Percentiles rank a stretch among this genome's conserved stretches.
phyloP scores from a whole-genome alignment of 129 eudicot genomes.

The Chrysanthemum lavandulifolium region DNA sequence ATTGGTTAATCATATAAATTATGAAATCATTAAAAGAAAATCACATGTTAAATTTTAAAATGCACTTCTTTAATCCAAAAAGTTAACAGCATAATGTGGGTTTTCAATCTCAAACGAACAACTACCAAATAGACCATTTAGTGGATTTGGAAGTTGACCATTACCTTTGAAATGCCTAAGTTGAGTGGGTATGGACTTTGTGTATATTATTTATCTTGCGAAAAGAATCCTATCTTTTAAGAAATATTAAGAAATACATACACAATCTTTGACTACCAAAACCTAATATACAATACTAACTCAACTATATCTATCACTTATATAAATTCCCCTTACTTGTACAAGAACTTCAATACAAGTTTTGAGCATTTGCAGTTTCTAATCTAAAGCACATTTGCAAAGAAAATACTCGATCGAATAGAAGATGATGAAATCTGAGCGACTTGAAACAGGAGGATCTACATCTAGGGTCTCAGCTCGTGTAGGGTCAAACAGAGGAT shows the following conservation, averaged over 20 bases:
- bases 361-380: not conserved
- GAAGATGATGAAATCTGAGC: constrained; percentile 35
- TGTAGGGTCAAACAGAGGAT: constrained; percentile 38
- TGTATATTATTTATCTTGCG: not conserved
- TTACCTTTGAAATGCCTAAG: not conserved
- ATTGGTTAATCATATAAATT: too few relatives aligned
- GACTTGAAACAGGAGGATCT: constrained; percentile 30
- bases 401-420: not conserved
- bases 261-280: not conserved
- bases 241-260: not conserved
- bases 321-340: constrained; percentile 10
- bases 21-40: too few relatives aligned
- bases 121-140: constrained; percentile 5
- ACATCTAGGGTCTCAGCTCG: constrained; percentile 27
- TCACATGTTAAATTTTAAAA: not conserved
- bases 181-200: constrained; percentile 14
- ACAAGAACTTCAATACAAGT: constrained; percentile 1
- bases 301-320: constrained; percentile 14
- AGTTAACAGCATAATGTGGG: not conserved
- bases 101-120: constrained; percentile 8
- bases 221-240: not conserved
- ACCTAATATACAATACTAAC: constrained; percentile 17
- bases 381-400: not conserved
- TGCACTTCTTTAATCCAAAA: not conserved
- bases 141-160: constrained; percentile 23